Base-by-base conservation (phyloP, 2,329 filamentous ascomycete genomes). In the Colletotrichum trifolii region DNA sequence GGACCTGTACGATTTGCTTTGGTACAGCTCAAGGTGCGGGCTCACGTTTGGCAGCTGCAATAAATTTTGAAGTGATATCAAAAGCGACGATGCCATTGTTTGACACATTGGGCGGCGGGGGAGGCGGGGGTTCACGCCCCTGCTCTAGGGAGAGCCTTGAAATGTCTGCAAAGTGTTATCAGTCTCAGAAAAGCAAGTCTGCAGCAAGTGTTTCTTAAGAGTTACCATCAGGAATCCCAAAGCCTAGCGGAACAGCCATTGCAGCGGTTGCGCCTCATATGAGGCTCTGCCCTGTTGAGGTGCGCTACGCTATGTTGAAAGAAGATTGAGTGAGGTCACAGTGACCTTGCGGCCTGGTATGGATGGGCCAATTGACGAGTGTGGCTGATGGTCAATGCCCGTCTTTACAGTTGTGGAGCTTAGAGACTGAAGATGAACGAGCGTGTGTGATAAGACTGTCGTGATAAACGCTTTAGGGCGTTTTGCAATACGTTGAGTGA, bases 61-160 rank as follows among this genome's bases (percentile, higher is more conserved):
- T 73, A 70, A 90, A 90, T 67, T 80, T 80, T 15, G 82, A 73
- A 2, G 87, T 89, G 56, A 91, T 87, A 70, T 90, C 87, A 34
- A 81, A 79, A 42, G 85, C 78, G 59, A 88, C 75, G 33, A 90
- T 76, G 43, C 87, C 86, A 9, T 81, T 77, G 56, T 78, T 79
- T 33, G 76, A 74, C 35, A 82, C 76, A 49, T 75, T 75, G 17
- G 81, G 79, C 52, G 79, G 76, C 46, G 78, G 79, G 45, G 78
- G 73, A 55, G 70, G 72, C 38, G 72, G 69, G 57, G 69, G 68
- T 64, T 75, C 73, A 60, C 69, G 60, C 47, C 69, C 72, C 53
- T 78, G 74, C 57, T 75, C 73, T 48, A 83, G 73, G 42, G 78
- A 81, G 56, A 83, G 74, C 57, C 73, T 75, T 67, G 77, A 74